Conservation (phyloP, 257 asterid species). For the Solanum chilense region DNA sequence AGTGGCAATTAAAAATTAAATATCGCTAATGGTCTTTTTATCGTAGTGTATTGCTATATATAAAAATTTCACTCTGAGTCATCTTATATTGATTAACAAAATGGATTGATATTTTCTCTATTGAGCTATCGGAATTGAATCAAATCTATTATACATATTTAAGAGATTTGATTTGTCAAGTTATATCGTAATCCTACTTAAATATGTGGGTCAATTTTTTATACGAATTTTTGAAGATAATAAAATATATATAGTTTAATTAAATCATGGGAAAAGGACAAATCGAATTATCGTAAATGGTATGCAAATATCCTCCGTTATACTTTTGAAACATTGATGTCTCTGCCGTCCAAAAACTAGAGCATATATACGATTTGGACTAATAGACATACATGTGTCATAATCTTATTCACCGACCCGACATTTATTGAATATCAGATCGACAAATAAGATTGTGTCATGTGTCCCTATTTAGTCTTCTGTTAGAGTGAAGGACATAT, state of each 20-base stretch:
- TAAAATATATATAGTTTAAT: background rate
- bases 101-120: background rate
- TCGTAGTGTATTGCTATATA: background rate
- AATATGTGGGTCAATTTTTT: background rate
- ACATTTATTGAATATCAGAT: too few species aligned
- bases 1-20: too few species aligned
- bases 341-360: too few species aligned
- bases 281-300: too few species aligned
- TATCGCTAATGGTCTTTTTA: too few species aligned
- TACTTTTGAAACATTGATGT: rapidly evolving
- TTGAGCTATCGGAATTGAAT: background rate
- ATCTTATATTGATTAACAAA: background rate
- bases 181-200: background rate
- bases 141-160: background rate
- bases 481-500: too few species aligned
- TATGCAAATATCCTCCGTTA: too few species aligned
- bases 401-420: too few species aligned
- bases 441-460: too few species aligned
- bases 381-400: too few species aligned
- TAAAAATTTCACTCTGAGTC: background rate
- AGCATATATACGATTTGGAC: rapidly evolving
- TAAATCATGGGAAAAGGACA: background rate
- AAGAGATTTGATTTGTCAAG: background rate
- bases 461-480: too few species aligned
- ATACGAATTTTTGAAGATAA: background rate